phyloP scores from a whole-genome alignment of 768 basidiomycete species.

The Lactarius indigo region DNA sequence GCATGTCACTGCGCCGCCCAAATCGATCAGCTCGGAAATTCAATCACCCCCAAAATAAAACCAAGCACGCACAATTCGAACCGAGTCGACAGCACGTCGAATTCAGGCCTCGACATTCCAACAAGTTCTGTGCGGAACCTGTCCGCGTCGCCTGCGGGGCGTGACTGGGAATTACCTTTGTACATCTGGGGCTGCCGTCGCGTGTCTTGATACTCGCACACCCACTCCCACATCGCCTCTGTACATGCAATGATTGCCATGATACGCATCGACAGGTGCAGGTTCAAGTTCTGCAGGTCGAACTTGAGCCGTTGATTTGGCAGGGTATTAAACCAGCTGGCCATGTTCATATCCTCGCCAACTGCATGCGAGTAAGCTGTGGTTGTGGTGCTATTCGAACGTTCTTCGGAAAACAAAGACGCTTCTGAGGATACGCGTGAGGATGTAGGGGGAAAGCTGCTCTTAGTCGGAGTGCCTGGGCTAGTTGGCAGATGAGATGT shows the following conservation, averaged over 20 bases:
- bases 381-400: not conserved
- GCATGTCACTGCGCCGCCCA: constrained; percentile 53
- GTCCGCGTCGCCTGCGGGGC: not conserved
- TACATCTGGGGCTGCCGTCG: constrained; percentile 1
- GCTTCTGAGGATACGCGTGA: not conserved
- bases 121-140: constrained; percentile 35
- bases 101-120: constrained; percentile 56
- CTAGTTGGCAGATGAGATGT: not conserved
- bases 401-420: not conserved
- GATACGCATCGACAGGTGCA: constrained; percentile 59
- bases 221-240: constrained; percentile 81
- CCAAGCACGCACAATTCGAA: constrained; percentile 56
- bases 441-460: constrained; percentile 1
- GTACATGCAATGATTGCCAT: constrained; percentile 66
- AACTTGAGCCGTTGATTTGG: constrained; percentile 53
- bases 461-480: not conserved
- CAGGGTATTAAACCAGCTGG: constrained; percentile 35
- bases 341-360: not conserved
- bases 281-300: constrained; percentile 55
- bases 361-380: not conserved
- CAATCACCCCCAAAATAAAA: constrained; percentile 4
- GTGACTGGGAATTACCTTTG: constrained; percentile 8
- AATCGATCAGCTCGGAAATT: not conserved
- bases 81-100: constrained; percentile 51
- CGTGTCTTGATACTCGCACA: constrained; percentile 47